phyloP scores from a whole-genome alignment of 345 rosid genomes.

The Raphanus sativus region DNA sequence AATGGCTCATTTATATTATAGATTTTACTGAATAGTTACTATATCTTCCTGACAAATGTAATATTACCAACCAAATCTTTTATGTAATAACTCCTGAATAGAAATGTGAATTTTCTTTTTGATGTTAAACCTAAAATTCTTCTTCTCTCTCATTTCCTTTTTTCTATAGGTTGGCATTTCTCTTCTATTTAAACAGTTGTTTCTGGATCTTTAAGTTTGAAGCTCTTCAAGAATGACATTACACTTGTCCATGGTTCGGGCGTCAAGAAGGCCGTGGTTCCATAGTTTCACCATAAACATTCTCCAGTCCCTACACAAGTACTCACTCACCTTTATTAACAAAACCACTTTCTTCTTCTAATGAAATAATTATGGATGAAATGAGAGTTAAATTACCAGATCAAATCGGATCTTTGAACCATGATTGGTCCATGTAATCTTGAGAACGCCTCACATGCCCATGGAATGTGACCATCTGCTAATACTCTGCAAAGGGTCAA shows the following conservation, averaged over 20 bases:
- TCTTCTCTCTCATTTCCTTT: neutral
- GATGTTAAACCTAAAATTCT: constrained; percentile 1
- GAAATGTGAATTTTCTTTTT: neutral
- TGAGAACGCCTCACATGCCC: constrained; percentile 98
- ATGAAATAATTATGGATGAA: neutral
- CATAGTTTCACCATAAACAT: constrained; percentile 91
- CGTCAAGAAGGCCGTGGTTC: constrained; percentile 97
- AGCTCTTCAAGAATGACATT: constrained; percentile 57
- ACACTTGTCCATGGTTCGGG: constrained; percentile 83
- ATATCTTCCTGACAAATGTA: neutral
- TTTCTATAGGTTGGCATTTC: neutral
- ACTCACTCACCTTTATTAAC: neutral
- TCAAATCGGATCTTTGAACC: constrained; percentile 60
- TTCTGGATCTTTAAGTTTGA: constrained; percentile 34
- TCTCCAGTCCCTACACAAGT: constrained; percentile 83
- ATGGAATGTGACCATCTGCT: constrained; percentile 98
- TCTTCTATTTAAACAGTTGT: constrained; percentile 15
- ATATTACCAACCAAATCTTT: neutral
- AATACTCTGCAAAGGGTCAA: constrained; percentile 56
- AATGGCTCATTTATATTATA: no score
- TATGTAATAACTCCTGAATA: neutral
- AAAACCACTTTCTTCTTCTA: neutral
- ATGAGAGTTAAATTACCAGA: constrained; percentile 54
- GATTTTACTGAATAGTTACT: neutral
- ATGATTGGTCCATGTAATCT: constrained; percentile 72